Percentiles rank a stretch among this genome's conserved stretches.
Conservation (phyloP, 228 moss, liverwort and hornwort species). For the Sphagnum fallax region DNA sequence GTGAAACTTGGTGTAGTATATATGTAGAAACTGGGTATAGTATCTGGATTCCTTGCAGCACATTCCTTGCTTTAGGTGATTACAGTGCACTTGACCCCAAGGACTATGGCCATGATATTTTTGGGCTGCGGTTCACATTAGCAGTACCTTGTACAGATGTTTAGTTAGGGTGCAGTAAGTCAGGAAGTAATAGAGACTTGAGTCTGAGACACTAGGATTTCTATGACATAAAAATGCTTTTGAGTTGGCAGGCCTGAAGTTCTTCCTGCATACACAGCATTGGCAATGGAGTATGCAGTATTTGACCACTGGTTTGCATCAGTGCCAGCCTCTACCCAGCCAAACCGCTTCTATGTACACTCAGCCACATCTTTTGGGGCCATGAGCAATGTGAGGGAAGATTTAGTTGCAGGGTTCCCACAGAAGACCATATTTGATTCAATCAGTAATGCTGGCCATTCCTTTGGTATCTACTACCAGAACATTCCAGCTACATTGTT, state of each 20-base stretch:
- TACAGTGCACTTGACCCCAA: too few relatives aligned
- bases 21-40: too few relatives aligned
- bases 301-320: slow-evolving; percentile 87
- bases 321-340: slow-evolving; percentile 85
- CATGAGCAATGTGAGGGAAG: slow-evolving; percentile 80
- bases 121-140: too few relatives aligned
- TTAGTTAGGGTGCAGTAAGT: too few relatives aligned
- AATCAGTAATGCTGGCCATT: slow-evolving; percentile 59
- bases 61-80: too few relatives aligned
- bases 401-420: slow-evolving; percentile 77
- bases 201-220: too few relatives aligned
- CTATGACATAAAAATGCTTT: too few relatives aligned
- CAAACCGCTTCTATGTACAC: slow-evolving; percentile 84
- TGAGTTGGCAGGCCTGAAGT: slow-evolving; percentile 50
- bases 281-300: slow-evolving; percentile 81
- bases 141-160: too few relatives aligned
- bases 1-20: too few relatives aligned
- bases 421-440: slow-evolving; percentile 92
- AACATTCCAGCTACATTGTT: slow-evolving; percentile 91
- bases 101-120: too few relatives aligned
- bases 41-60: too few relatives aligned
- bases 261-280: slow-evolving; percentile 65
- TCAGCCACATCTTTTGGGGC: slow-evolving; percentile 89
- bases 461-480: slow-evolving; percentile 83
- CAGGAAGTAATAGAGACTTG: too few relatives aligned